These are phyloP conservation scores for Penicillium frequentans DNA, from an alignment of 2,329 filamentous ascomycete species.

Conservation along the genomic window DNA sequence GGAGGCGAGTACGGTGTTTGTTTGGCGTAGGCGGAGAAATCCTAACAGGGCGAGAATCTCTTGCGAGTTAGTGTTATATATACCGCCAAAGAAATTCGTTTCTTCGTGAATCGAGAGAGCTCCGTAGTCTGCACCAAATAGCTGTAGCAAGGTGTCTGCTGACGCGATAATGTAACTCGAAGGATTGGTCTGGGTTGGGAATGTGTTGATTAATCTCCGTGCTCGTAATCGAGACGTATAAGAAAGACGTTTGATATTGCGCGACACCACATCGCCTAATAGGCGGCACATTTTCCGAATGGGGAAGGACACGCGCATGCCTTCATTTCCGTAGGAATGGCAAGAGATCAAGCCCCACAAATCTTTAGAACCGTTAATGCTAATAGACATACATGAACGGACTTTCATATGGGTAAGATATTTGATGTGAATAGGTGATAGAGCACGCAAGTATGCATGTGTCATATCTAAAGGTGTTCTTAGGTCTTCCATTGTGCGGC, in stretches of 20 bases:
- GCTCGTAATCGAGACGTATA: constrained; percentile 83
- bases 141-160: constrained; percentile 76
- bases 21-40: constrained; percentile 73
- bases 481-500: constrained; percentile 65
- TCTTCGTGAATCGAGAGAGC: constrained; percentile 80
- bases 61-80: constrained; percentile 66
- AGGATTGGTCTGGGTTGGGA: constrained; percentile 76
- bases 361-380: constrained; percentile 80
- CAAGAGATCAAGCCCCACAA: constrained; percentile 88
- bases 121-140: constrained; percentile 86
- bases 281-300: constrained; percentile 90
- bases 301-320: constrained; percentile 89
- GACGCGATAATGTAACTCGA: constrained; percentile 89
- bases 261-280: constrained; percentile 79
- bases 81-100: constrained; percentile 75
- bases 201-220: constrained; percentile 84
- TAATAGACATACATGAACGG: constrained; percentile 92
- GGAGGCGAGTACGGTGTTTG: constrained; percentile 74
- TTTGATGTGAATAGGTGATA: constrained; percentile 84
- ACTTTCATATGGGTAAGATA: constrained; percentile 88
- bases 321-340: constrained; percentile 76
- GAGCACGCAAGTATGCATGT: constrained; percentile 76
- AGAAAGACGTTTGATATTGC: constrained; percentile 83
- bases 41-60: constrained; percentile 82
- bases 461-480: constrained; percentile 76